Evolutionary conservation across 2,329 filamentous ascomycete species (phyloP), one percentile per base, ranked within the genome.

Genomic region (Xylaria sp.): DNA sequence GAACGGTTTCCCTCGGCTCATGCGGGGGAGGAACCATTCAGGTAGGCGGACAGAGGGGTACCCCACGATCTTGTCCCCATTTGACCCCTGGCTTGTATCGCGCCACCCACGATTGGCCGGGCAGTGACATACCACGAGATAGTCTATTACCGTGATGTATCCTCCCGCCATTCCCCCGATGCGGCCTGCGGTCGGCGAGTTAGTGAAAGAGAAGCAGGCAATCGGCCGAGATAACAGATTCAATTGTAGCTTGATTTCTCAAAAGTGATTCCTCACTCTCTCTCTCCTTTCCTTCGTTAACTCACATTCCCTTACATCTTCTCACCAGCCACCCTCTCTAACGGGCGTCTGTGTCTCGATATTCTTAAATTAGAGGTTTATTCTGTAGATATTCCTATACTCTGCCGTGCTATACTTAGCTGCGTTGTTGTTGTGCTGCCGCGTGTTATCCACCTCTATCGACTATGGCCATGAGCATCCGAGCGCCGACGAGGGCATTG

Each of bases 401-500:
- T 30, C 45, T n/a, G 19, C 39, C n/a, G 19, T 56, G n/a, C 45
- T 61, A 32, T 54, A 48, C 53, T n/a, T 34, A 39, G 34, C 36
- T 42, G 39, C 12, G 14, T 42, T 17, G 39, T 21, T 32, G 36
- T 56, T 51, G 42, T 45, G 53, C 24, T 51, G 32, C 45, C 19
- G 42, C 36, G 47, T n/a, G 3, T 32, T 48, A 6, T 65, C 17
- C 19, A 30, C 24, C 39, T 14, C 32, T 30, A 17, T 34, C n/a
- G 61, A 67, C 76, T 69, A 92, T 93, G 90, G 87, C 90, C 63
- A 82, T 92, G 79, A 89, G 87, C 75, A 80, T 90, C 66, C 85
- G 88, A 79, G 83, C 85, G 73, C 88, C 89, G 64, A 84, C 88
- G 51, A 85, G 87, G 81, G 90, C 89, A 75, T 80, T 92, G 73